Evolutionary conservation across 1,139 yeast genomes (phyloP).

Genomic region (Hyphopichia burtonii): DNA sequence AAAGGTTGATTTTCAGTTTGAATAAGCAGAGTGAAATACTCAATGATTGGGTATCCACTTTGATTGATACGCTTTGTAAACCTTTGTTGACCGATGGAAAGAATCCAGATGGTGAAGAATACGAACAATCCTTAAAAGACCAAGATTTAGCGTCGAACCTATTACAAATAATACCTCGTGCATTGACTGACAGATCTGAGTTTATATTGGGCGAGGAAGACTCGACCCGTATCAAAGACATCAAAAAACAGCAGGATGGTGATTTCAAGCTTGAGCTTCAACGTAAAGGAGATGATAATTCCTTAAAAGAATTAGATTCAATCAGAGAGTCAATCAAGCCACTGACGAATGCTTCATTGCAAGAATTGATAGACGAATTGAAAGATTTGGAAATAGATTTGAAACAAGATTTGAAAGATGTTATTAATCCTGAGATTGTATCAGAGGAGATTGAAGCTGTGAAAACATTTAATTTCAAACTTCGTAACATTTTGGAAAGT

Average conservation of each 20-base stretch:
- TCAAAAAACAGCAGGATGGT: slow-evolving; percentile 25
- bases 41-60: slow-evolving; percentile 52
- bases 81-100: slow-evolving; percentile 46
- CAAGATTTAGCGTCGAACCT: slow-evolving; percentile 71
- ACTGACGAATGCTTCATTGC: slow-evolving; percentile 26
- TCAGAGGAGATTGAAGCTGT: slow-evolving; percentile 21
- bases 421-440: slow-evolving; percentile 4
- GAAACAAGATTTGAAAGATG: slow-evolving; percentile 10
- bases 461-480: slow-evolving; percentile 18
- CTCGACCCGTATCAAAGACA: slow-evolving; percentile 19
- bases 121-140: slow-evolving; percentile 64
- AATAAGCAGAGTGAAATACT: slow-evolving; percentile 59
- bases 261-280: slow-evolving; percentile 31
- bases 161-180: slow-evolving; percentile 57
- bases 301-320: slow-evolving; percentile 26
- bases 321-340: slow-evolving; percentile 30
- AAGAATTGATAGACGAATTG: slow-evolving; percentile 27
- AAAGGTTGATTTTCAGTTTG: slow-evolving; percentile 33
- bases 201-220: slow-evolving; percentile 26
- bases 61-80: slow-evolving; percentile 44
- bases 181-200: slow-evolving; percentile 54
- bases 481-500: slow-evolving; percentile 36
- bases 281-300: slow-evolving; percentile 21
- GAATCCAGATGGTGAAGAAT: slow-evolving; percentile 74
- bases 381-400: slow-evolving; percentile 26